These are phyloP conservation scores for Penicillium fimorum DNA, from an alignment of 495 filamentous ascomycete genomes.

Conservation along the genomic window DNA sequence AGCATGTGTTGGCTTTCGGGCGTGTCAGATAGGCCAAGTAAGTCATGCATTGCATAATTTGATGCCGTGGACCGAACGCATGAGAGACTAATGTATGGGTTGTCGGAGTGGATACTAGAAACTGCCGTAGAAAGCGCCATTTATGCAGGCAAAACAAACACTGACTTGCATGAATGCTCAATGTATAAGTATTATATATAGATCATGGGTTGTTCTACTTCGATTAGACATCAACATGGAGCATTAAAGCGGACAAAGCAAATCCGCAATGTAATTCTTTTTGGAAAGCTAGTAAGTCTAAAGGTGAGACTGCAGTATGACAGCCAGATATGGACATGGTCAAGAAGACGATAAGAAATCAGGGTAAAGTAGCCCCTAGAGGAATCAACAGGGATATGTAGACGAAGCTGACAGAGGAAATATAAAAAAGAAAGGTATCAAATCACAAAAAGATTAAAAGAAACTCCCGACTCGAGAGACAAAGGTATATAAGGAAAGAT, in stretches of 20 bases:
- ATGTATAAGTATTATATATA: not conserved
- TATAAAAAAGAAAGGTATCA: conserved; percentile 15
- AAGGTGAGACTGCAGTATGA: conserved; percentile 9
- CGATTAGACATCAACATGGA: not conserved
- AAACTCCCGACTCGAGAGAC: not conserved
- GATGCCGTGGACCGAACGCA: too few relatives aligned
- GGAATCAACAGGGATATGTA: conserved; percentile 11
- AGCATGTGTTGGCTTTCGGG: too few relatives aligned
- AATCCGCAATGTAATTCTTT: not conserved
- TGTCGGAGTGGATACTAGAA: too few relatives aligned
- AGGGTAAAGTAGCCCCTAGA: conserved; percentile 6
- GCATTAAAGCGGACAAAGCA: not conserved
- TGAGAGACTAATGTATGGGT: too few relatives aligned
- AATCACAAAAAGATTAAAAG: conserved; percentile 15
- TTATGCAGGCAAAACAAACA: not conserved
- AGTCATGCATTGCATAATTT: too few relatives aligned
- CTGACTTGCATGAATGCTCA: not conserved
- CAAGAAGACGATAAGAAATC: conserved; percentile 1
- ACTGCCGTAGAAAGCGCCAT: too few relatives aligned
- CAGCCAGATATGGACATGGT: conserved; percentile 9
- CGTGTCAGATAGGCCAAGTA: too few relatives aligned
- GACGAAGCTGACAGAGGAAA: conserved; percentile 9
- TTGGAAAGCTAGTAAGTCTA: not conserved
- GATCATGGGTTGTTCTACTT: not conserved
- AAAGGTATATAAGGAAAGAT: conserved; percentile 4